These are phyloP conservation scores for Rhytidhysteron rufulum DNA, from an alignment of 2,329 filamentous ascomycete genomes.

Conservation along the genomic window DNA sequence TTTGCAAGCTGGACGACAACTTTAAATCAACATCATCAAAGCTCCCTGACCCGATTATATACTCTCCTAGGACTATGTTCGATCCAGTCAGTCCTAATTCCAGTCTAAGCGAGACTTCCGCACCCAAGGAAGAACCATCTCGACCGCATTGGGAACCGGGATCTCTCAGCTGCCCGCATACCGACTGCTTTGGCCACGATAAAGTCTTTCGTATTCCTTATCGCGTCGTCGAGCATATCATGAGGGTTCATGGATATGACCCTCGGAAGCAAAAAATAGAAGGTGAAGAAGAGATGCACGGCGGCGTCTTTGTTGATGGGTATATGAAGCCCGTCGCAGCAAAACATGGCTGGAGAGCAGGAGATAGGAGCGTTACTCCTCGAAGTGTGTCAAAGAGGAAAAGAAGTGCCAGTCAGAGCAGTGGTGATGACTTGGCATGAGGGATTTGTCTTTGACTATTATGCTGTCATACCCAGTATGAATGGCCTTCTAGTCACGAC, in stretches of 20 bases:
- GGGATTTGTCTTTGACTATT: no score
- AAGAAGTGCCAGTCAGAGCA: no score
- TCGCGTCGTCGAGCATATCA: conserved; percentile 44
- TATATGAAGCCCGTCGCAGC: conserved; percentile 56
- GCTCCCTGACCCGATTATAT: conserved; percentile 29
- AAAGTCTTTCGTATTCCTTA: conserved; percentile 22
- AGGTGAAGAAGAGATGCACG: conserved; percentile 47
- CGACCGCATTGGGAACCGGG: conserved; percentile 25
- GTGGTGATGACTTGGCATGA: no score
- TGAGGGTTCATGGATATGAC: conserved; percentile 42
- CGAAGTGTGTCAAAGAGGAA: no score
- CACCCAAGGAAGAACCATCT: conserved; percentile 6
- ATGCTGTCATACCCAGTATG: no score
- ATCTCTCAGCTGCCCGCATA: conserved; percentile 29
- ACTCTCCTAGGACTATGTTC: conserved; percentile 27
- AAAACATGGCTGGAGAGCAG: conserved; percentile 22
- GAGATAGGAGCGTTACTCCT: conserved; percentile 2
- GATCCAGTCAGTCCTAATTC: conserved; percentile 5
- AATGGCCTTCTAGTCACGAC: no score
- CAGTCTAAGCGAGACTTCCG: background rate
- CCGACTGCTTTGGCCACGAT: conserved; percentile 22
- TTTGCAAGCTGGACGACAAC: conserved; percentile 53
- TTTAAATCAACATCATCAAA: conserved; percentile 17
- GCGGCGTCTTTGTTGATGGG: conserved; percentile 65
- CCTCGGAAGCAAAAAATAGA: conserved; percentile 41